Conservation (phyloP, 768 basidiomycete species). For the Pleurotus sapidus region DNA sequence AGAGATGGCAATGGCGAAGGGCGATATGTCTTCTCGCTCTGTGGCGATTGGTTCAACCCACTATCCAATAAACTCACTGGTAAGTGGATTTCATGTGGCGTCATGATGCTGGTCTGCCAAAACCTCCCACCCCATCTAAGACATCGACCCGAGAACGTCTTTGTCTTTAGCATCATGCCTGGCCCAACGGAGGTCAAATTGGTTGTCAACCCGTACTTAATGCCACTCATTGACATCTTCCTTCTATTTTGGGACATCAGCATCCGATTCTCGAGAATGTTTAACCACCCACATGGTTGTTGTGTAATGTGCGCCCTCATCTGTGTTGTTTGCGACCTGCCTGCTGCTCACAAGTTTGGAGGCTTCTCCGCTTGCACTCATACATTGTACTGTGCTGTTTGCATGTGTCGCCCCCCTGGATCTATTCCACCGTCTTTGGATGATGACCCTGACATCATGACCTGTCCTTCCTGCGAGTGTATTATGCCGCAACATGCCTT, state of each 20-base stretch:
- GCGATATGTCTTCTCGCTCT: conserved; percentile 10
- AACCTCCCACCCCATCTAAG: conserved; percentile 12
- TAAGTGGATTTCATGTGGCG: conserved; percentile 14
- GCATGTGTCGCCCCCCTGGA: not conserved
- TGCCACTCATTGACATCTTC: conserved; percentile 24
- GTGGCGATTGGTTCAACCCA: conserved; percentile 28
- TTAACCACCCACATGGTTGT: conserved; percentile 13
- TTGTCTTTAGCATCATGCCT: not conserved
- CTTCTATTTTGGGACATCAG: conserved; percentile 27
- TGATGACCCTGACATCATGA: not conserved
- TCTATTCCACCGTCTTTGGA: not conserved
- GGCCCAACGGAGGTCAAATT: not conserved
- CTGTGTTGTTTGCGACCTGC: conserved; percentile 31
- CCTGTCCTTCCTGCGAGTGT: not conserved
- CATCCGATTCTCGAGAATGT: conserved; percentile 17
- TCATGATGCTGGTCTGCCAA: conserved; percentile 15
- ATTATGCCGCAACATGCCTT: not conserved
- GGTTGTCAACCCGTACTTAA: conserved; percentile 20
- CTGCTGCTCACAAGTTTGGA: conserved; percentile 22
- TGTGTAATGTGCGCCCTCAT: conserved; percentile 22
- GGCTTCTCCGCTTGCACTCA: conserved; percentile 15
- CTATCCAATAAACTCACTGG: conserved; percentile 23
- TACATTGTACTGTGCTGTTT: conserved; percentile 16
- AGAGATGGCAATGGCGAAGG: conserved; percentile 4
- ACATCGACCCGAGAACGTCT: not conserved